phyloP scores from a whole-genome alignment of 2,329 filamentous ascomycete species.

The Epichloe sibirici region DNA sequence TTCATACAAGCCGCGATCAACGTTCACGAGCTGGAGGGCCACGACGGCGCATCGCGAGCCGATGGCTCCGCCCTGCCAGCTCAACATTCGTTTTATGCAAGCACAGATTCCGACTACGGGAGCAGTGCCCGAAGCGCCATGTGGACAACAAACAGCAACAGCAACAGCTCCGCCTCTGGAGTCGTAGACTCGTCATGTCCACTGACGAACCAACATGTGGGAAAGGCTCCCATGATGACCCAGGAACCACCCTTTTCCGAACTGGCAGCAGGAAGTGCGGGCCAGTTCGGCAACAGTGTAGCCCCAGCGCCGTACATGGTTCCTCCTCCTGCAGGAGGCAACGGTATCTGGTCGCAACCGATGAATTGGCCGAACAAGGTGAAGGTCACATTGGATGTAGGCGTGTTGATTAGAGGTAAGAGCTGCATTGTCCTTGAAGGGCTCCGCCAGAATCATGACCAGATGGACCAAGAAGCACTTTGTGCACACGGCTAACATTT shows the following conservation, averaged over 20 bases:
- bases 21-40: conserved; percentile 23
- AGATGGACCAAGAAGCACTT: neutral
- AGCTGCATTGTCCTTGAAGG: neutral
- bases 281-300: neutral
- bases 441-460: neutral
- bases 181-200: neutral
- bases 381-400: conserved; percentile 24
- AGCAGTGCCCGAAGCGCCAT: neutral
- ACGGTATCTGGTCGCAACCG: conserved; percentile 6
- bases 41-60: neutral
- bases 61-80: neutral
- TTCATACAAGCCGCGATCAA: conserved; percentile 48
- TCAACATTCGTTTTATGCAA: neutral
- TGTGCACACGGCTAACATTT: neutral
- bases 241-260: neutral
- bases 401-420: conserved; percentile 21
- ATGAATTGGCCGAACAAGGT: conserved; percentile 15
- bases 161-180: conserved; percentile 1
- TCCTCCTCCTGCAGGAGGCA: neutral
- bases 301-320: conserved; percentile 2
- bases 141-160: conserved; percentile 5
- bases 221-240: neutral
- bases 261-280: neutral
- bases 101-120: conserved; percentile 1
- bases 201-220: neutral